Base-by-base conservation (phyloP, 2,329 filamentous ascomycete species). In the Venturia nashicola region DNA sequence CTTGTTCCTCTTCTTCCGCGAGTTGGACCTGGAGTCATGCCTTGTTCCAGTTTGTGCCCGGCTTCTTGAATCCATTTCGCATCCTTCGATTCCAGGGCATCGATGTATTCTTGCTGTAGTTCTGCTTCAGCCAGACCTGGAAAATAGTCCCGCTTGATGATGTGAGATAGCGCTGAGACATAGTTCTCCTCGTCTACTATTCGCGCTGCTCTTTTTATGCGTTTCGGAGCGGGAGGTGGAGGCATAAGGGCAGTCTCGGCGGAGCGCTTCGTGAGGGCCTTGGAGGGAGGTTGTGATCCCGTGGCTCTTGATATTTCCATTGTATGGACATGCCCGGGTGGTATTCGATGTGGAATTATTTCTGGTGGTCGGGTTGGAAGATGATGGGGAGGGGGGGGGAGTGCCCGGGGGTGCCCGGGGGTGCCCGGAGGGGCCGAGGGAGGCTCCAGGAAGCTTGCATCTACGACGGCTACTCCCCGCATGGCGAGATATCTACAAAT, bases 131-230 rank as follows among this genome's bases (percentile, higher is more conserved):
- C 78, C 0, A 99, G 81, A 0, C 93, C 94, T 0, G 94, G 94
- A 71, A 97, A 99, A 79, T 96, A 99, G 79, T 99, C 94, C 68
- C 94, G 86, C 11, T 91, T 90, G 67, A 99, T 96, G 72, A 99
- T 97, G 69, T 94, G 88, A 0, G 92, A 96, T 36, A 99, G 81
- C 0, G 90, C 89, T 65, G 91, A 86, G 2, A 91, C 94, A 75
- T 99, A 99, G 62, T 88, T 86, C 69, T 99, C 93, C 80, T 99
- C 94, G 74, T 96, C 91, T 36, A 99, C 83, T 36, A 97, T 86
- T 67, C 88, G 89, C 67, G 87, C 86, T 0, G 94, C 94, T 62
- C 94, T 84, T 76, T 97, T 97, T 71, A 97, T 96, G 65, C 91
- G 88, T 75, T 96, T 97, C 51, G 86, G 80, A 0, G 86, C 82